These are phyloP conservation scores for Colletotrichum melonis DNA, from an alignment of 2,329 filamentous ascomycete species.

Conservation along the genomic window DNA sequence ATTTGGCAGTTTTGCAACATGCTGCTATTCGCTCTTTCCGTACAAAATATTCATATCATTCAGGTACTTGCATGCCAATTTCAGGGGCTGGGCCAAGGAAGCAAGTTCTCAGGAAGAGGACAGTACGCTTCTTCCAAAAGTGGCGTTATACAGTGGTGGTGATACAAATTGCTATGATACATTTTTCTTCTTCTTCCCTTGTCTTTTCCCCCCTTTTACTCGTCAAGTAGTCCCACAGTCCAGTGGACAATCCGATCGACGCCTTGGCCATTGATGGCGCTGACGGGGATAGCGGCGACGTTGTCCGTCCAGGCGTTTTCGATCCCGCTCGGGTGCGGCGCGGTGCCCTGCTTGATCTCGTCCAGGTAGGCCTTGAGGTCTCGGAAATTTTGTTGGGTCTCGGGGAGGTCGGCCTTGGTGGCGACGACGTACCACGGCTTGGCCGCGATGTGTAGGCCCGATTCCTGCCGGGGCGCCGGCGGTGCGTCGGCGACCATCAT, in stretches of 20 bases:
- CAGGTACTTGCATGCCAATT: no score
- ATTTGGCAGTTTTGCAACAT: no score
- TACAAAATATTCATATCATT: no score
- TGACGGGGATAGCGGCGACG: conserved; percentile 83
- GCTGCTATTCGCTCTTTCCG: no score
- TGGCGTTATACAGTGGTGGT: conserved; percentile 12
- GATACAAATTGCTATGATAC: conserved; percentile 2
- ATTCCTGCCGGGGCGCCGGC: conserved; percentile 39
- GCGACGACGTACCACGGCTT: conserved; percentile 98
- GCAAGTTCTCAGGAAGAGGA: no score
- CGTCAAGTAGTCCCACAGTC: conserved; percentile 75
- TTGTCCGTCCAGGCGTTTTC: conserved; percentile 67
- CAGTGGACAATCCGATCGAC: conserved; percentile 80
- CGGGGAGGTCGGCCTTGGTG: conserved; percentile 88
- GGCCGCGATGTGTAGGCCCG: conserved; percentile 79
- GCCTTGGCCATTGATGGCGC: conserved; percentile 88
- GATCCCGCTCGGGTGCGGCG: conserved; percentile 78
- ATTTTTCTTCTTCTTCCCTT: background rate
- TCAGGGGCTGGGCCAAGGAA: no score
- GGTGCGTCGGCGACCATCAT: conserved; percentile 46
- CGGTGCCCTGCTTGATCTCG: conserved; percentile 69
- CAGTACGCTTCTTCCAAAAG: background rate
- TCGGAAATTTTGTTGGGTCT: conserved; percentile 82
- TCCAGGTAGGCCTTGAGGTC: conserved; percentile 77
- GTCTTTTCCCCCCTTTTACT: conserved; percentile 38